phyloP scores from a whole-genome alignment of 1,284 basidiomycete genomes.

The Ceratobasidium sp. region DNA sequence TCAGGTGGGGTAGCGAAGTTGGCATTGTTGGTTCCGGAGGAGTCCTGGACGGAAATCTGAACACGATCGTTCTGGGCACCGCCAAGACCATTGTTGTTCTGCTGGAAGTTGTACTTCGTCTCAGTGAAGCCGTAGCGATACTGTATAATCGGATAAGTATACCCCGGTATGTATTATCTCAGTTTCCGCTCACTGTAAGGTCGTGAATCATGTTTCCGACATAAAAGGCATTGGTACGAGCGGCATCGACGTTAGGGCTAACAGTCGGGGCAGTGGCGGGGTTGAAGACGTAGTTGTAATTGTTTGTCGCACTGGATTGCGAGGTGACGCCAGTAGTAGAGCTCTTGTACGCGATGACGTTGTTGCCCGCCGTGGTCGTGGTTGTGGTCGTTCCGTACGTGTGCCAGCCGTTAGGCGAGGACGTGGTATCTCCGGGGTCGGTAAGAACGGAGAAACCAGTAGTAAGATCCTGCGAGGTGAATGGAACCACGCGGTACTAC shows the following conservation, averaged over 20 bases:
- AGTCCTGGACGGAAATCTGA: slow-evolving; percentile 45
- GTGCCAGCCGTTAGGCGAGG: slow-evolving; percentile 48
- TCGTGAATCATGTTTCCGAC: slow-evolving; percentile 47
- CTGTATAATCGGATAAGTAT: neutral
- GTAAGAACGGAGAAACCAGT: slow-evolving; percentile 30
- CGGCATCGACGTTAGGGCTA: slow-evolving; percentile 7
- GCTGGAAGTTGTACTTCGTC: slow-evolving; percentile 49
- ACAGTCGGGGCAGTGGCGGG: neutral
- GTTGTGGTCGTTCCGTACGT: neutral
- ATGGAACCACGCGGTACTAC: slow-evolving; percentile 63
- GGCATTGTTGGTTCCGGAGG: slow-evolving; percentile 47
- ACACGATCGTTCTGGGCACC: slow-evolving; percentile 45
- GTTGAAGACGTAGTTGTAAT: slow-evolving; percentile 45
- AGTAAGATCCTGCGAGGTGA: slow-evolving; percentile 56
- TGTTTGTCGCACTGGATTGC: neutral
- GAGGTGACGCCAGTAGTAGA: slow-evolving; percentile 23
- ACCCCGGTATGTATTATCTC: neutral
- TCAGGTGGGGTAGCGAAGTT: slow-evolving; percentile 44
- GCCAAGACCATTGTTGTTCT: slow-evolving; percentile 47
- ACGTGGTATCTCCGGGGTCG: slow-evolving; percentile 41
- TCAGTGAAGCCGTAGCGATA: slow-evolving; percentile 50
- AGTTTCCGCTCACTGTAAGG: neutral
- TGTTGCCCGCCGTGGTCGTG: slow-evolving; percentile 41
- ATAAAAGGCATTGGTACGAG: slow-evolving; percentile 44
- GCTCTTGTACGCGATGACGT: slow-evolving; percentile 43